Evolutionary conservation across 371 early-diverging fungal species (phyloP), one percentile per base, ranked within the genome.

Genomic region (Smittium culicis): DNA sequence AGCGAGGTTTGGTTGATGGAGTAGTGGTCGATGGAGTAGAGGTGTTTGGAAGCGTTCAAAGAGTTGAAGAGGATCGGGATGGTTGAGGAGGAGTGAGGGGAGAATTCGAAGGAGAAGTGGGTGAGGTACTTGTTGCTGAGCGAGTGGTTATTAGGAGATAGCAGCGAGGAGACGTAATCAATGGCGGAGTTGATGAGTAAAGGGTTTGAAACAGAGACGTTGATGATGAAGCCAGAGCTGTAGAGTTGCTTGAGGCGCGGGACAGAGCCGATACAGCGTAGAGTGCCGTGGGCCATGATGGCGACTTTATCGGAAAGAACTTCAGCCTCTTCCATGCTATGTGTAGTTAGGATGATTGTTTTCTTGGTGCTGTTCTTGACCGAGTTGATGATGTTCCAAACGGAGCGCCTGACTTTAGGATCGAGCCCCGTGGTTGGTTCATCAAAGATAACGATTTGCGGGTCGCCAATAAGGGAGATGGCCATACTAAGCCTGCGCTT

Each of bases 371-470:
- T 59, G 60, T 59, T 59, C 25, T 25, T 54, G n/a, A n/a, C n/a
- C 11, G 5, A 5, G 25, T 59, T 59, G 28, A 59, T 59, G 30
- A 59, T 32, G 60, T 5, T 11, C 60, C 60, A 59, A 16, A 59
- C 60, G 16, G 60, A 11, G n/a, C 60, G 60, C 25, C 60, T 5
- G 16, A 59, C 85, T 67, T 81, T 80, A 5, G 87, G 81, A 61
- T 85, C 85, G 17, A 90, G 77, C 62, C 91, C 91, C 63, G 88
- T 88, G 5, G 91, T 90, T 57, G 91, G 92, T 69, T 93, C 92
- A 72, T 93, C 92, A 67, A 90, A 76, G 82, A 90, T 88, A 27
- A 91, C 77, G 56, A 91, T 78, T 69, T 80, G 80, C 64, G 89
- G 89, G 71, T 82, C 82, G 58, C 87, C 83, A 2, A 91, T 86